Base-by-base conservation (phyloP, 129 eudicot genomes). In the Smallanthus sonchifolius region DNA sequence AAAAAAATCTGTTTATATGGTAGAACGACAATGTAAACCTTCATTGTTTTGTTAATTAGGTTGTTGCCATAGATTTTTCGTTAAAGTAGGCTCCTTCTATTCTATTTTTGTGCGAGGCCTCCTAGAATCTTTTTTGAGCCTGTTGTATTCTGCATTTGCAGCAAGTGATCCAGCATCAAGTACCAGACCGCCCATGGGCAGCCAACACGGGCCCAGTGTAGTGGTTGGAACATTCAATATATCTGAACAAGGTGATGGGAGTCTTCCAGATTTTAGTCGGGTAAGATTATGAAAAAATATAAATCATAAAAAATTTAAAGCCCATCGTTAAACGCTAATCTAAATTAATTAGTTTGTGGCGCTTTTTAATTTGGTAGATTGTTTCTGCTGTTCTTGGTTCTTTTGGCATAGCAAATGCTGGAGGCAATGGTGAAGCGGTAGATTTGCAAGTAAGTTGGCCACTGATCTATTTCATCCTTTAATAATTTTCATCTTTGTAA, bases 341-440 rank as follows among this genome's bases (percentile, higher is more conserved):
- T 19, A 64, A 37, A 30, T 45, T 76, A 24, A 68, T 65, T 56
- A 8, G 51, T 45, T 67, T 65, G 20, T 49, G 78, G 13, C 49
- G 34, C 60, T 56, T 38, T 43, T 80, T n/a, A 56, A 61, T 45
- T 70, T 67, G 65, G 72, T 67, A 93, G 98, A 88, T 93, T 77
- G 77, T 93, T 40, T 87, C 98, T 10, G 95, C 92, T 76, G 92
- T 93, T 38, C 91, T 90, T 61, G 87, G 86, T 72, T 93, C 98
- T 56, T 72, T 90, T 62, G 95, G 91, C 75, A 74, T 80, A 9
- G 39, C 89, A 73, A 83, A 86, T 71, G 56, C 74, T 70, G 92
- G 87, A 78, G 75, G 79, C 69, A 85, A 84, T 35, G 28, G 74
- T 86, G 98, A 85, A 52, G 88, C 86, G 55, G 77, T 80, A 59